Percentiles rank a stretch among this genome's conserved stretches.
phyloP scores from a whole-genome alignment of 495 filamentous ascomycete genomes.

The Aspergillus carlsbadensis region DNA sequence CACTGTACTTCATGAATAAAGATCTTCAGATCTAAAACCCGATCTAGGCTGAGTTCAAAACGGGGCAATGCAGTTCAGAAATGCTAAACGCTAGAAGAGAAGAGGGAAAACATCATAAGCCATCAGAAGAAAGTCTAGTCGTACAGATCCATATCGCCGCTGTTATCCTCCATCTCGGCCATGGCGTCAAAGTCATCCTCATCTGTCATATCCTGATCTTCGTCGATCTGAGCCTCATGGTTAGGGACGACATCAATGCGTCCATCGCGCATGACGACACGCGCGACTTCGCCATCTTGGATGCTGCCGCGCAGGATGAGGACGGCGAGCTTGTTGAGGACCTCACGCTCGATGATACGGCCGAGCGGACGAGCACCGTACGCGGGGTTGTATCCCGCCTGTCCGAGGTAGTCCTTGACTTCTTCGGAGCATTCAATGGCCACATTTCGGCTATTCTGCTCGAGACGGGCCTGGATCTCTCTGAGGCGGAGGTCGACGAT shows the following conservation, averaged over 20 bases:
- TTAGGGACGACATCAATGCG: slow-evolving; percentile 81
- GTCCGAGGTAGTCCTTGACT: slow-evolving; percentile 87
- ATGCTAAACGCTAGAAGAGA: not conserved
- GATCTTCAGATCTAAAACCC: too few species aligned
- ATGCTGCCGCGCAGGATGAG: slow-evolving; percentile 83
- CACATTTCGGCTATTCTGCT: slow-evolving; percentile 77
- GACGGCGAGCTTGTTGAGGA: slow-evolving; percentile 88
- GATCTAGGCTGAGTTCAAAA: too few species aligned
- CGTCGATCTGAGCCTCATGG: slow-evolving; percentile 66
- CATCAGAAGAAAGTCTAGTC: slow-evolving; percentile 32
- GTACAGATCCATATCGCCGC: slow-evolving; percentile 75
- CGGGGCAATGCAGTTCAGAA: too few species aligned
- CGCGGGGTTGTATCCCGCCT: slow-evolving; percentile 85
- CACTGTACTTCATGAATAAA: too few species aligned
- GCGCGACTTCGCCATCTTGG: slow-evolving; percentile 78
- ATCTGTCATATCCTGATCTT: slow-evolving; percentile 70
- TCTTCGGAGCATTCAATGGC: slow-evolving; percentile 70
- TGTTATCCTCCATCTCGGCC: slow-evolving; percentile 61
- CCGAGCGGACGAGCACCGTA: slow-evolving; percentile 90
- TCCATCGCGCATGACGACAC: slow-evolving; percentile 72
- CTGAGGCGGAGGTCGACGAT: slow-evolving; percentile 89
- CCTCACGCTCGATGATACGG: slow-evolving; percentile 91
- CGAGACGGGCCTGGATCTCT: slow-evolving; percentile 89
- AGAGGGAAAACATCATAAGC: not conserved
- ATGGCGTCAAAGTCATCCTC: slow-evolving; percentile 63